Percentiles rank a stretch among this genome's conserved stretches.
These are phyloP conservation scores for Erysimum pusillum DNA, from an alignment of 441 rosid species.

Conservation along the genomic window DNA sequence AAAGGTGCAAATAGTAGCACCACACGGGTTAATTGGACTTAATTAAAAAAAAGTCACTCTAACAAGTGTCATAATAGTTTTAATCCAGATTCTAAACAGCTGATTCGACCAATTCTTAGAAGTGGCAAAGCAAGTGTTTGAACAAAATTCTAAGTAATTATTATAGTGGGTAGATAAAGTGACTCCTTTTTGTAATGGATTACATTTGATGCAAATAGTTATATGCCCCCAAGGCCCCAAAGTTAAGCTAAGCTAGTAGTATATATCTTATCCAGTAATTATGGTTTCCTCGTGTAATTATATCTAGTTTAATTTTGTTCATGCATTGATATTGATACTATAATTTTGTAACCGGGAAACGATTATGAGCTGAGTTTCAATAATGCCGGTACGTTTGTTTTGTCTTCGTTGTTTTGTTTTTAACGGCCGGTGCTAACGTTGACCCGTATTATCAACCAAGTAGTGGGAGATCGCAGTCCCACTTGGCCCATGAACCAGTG, in stretches of 20 bases:
- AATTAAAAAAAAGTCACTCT: neutral
- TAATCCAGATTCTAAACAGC: conserved; percentile 25
- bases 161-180: conserved; percentile 22
- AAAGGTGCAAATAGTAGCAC: neutral
- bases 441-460: conserved; percentile 24
- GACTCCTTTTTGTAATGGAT: conserved; percentile 20
- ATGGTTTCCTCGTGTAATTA: conserved; percentile 1
- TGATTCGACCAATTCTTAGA: conserved; percentile 14
- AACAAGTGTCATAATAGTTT: conserved; percentile 20
- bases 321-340: neutral
- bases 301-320: neutral
- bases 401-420: neutral
- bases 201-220: conserved; percentile 1
- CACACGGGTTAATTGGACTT: neutral
- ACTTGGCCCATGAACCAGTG: conserved; percentile 24
- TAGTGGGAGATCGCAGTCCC: conserved; percentile 36
- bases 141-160: conserved; percentile 1
- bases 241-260: neutral
- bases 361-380: neutral
- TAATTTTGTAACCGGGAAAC: neutral
- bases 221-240: neutral
- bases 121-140: conserved; percentile 24
- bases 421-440: conserved; percentile 13
- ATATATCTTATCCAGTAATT: conserved; percentile 28
- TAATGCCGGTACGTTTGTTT: neutral